Percentiles rank a stretch among this genome's conserved stretches.
These are phyloP conservation scores for Tylopilus subfusipes DNA, from an alignment of 768 basidiomycete species.

Conservation along the genomic window DNA sequence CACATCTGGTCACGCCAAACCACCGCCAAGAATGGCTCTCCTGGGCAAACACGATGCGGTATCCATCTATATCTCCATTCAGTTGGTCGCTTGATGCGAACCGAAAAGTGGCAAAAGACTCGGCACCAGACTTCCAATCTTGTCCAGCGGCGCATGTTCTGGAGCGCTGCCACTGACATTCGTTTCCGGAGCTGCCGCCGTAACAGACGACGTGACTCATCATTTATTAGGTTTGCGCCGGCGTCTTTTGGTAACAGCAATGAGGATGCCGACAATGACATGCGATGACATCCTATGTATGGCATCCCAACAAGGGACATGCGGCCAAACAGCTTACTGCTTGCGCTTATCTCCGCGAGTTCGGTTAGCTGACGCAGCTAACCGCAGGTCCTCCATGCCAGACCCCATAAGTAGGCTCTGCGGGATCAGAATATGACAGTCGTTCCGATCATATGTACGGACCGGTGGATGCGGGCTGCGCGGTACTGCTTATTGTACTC, in stretches of 20 bases:
- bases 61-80: background rate
- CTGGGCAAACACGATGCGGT: background rate
- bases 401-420: too few relatives aligned
- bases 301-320: too few relatives aligned
- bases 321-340: too few relatives aligned
- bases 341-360: background rate
- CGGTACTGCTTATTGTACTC: too few relatives aligned
- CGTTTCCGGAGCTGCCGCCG: background rate
- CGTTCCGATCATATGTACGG: too few relatives aligned
- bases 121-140: background rate
- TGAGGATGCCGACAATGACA: background rate
- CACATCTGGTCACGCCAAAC: background rate
- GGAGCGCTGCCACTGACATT: background rate
- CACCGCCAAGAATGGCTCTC: too few relatives aligned
- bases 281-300: too few relatives aligned
- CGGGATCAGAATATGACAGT: too few relatives aligned
- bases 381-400: too few relatives aligned
- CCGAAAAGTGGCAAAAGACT: background rate
- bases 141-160: background rate
- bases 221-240: constrained; percentile 5
- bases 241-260: background rate
- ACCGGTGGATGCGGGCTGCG: too few relatives aligned
- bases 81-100: background rate
- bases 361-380: background rate
- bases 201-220: background rate